Evolutionary conservation across 2,329 filamentous ascomycete species (phyloP).

Genomic region (Fusarium neocosmosporiellum): DNA sequence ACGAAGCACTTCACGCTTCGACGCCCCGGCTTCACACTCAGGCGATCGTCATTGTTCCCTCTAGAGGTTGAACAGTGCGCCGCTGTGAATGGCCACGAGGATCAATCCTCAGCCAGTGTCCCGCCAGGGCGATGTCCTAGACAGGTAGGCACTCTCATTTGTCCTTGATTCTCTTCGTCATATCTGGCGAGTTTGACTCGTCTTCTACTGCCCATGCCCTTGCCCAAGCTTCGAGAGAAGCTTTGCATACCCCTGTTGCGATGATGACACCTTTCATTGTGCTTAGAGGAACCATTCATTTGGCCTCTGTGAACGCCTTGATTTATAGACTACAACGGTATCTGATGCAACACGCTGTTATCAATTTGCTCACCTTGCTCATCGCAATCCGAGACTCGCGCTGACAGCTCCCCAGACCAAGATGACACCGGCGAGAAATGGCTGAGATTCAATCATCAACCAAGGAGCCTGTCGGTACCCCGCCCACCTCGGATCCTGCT

Average conservation of each 20-base stretch:
- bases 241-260: conserved; percentile 44
- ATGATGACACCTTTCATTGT: conserved; percentile 72
- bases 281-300: conserved; percentile 70
- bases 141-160: conserved; percentile 40
- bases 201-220: not conserved
- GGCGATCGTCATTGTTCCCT: conserved; percentile 34
- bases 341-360: conserved; percentile 71
- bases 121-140: conserved; percentile 47
- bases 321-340: conserved; percentile 96
- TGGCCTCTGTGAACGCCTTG: conserved; percentile 72
- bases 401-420: conserved; percentile 52
- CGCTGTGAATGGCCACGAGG: conserved; percentile 43
- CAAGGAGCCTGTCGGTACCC: conserved; percentile 35
- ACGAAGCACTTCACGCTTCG: conserved; percentile 21
- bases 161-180: not conserved
- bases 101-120: conserved; percentile 36
- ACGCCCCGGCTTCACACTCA: conserved; percentile 28
- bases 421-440: conserved; percentile 60
- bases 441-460: conserved; percentile 51
- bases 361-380: conserved; percentile 20
- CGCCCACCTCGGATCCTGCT: conserved; percentile 35
- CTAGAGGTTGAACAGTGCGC: conserved; percentile 29
- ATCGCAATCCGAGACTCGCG: not conserved
- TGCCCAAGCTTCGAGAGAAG: conserved; percentile 8
- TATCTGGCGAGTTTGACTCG: not conserved